Conservation (phyloP, 371 early-diverging fungal genomes). For the Lichtheimia corymbifera region DNA sequence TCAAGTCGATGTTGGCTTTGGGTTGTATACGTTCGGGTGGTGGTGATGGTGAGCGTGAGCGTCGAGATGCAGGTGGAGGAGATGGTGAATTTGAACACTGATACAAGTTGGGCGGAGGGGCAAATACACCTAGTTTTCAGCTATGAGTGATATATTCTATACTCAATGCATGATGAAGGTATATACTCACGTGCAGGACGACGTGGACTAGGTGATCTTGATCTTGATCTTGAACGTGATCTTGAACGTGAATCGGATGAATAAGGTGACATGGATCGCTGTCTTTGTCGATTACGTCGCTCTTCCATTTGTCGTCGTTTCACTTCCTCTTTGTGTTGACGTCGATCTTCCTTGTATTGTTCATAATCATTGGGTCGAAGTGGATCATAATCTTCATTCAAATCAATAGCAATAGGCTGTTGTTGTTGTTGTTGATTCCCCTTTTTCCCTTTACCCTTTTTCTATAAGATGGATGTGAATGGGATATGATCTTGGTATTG, state of each 20-base stretch:
- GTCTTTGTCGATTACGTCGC: slow-evolving; percentile 10
- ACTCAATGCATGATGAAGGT: too few relatives aligned
- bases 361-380: slow-evolving; percentile 65
- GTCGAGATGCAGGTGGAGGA: slow-evolving; percentile 9
- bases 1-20: slow-evolving; percentile 27
- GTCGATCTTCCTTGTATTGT: slow-evolving; percentile 55
- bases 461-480: background rate
- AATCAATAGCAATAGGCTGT: slow-evolving; percentile 37
- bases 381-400: slow-evolving; percentile 64
- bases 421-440: slow-evolving; percentile 23
- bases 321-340: slow-evolving; percentile 29
- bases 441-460: slow-evolving; percentile 28
- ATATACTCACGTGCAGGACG: slow-evolving; percentile 13
- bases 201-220: slow-evolving; percentile 14
- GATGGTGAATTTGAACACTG: slow-evolving; percentile 10
- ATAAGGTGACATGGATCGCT: slow-evolving; percentile 21
- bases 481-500: background rate
- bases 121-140: slow-evolving; percentile 20
- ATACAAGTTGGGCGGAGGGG: slow-evolving; percentile 28
- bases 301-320: slow-evolving; percentile 21
- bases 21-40: slow-evolving; percentile 3
- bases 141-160: background rate
- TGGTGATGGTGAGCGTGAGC: slow-evolving; percentile 7
- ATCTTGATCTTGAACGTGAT: slow-evolving; percentile 10
- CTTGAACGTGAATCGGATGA: slow-evolving; percentile 25